Conservation (phyloP, 2,329 filamentous ascomycete species). For the Cytospora piceicola region DNA sequence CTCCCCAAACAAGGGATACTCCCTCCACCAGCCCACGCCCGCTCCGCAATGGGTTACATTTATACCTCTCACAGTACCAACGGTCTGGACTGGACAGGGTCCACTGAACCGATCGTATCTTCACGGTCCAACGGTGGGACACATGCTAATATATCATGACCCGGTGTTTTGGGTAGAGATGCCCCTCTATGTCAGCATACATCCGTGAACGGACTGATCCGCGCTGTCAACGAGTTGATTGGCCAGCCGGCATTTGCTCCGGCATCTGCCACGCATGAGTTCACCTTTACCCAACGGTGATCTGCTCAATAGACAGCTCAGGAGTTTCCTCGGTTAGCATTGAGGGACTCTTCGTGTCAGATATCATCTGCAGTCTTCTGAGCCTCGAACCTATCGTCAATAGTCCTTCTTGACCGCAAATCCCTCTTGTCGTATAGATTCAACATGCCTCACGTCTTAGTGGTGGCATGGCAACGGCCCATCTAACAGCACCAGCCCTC, state of each 20-base stretch:
- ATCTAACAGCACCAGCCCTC: not conserved
- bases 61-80: not conserved
- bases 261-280: conserved; percentile 9
- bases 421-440: not conserved
- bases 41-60: not conserved
- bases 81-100: not conserved
- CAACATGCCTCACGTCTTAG: not conserved
- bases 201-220: conserved; percentile 8
- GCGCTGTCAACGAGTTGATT: conserved; percentile 21
- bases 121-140: not conserved
- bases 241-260: conserved; percentile 22
- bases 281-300: not conserved
- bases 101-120: not conserved
- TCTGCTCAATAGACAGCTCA: not conserved
- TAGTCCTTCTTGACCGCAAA: not conserved
- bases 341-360: not conserved
- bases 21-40: not conserved
- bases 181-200: conserved; percentile 6
- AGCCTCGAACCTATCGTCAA: not conserved
- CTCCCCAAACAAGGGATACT: not conserved
- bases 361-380: not conserved
- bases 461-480: not conserved
- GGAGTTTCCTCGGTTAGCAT: not conserved
- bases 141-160: conserved; percentile 8
- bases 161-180: conserved; percentile 18